Conservation (phyloP, 2,329 filamentous ascomycete genomes). For the Chalaropsis thielavioides region DNA sequence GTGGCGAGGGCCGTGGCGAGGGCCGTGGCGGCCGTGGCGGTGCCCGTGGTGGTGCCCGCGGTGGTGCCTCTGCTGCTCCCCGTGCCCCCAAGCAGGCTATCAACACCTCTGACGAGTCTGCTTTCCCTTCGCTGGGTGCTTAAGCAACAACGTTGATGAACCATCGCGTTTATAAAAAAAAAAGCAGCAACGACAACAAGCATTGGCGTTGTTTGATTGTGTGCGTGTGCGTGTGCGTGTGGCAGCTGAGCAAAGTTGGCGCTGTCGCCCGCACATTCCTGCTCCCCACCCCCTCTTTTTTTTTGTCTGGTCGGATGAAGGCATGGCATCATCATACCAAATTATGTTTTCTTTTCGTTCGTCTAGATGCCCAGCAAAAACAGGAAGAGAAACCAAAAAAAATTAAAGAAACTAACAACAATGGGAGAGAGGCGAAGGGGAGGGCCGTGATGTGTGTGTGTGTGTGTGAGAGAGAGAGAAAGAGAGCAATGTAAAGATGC, state of each 20-base stretch:
- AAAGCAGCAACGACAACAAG: neutral
- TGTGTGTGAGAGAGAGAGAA: neutral
- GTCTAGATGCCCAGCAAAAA: constrained; percentile 6
- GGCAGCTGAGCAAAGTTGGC: neutral
- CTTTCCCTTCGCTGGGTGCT: constrained; percentile 47
- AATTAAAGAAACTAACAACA: constrained; percentile 14
- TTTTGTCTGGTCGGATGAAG: neutral
- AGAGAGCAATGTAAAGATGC: neutral
- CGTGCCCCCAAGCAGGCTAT: constrained; percentile 24
- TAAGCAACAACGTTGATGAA: constrained; percentile 27
- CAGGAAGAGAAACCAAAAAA: constrained; percentile 16
- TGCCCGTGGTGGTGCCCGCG: constrained; percentile 26
- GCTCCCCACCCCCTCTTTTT: neutral
- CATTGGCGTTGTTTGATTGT: neutral
- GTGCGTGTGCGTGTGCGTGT: neutral
- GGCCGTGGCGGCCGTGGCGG: constrained; percentile 34
- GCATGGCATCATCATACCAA: neutral
- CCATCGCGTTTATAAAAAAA: neutral
- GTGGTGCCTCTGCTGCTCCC: constrained; percentile 24
- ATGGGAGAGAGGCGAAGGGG: neutral
- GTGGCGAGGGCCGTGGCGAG: constrained; percentile 34
- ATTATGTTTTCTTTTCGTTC: neutral
- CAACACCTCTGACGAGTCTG: constrained; percentile 43
- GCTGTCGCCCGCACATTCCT: neutral
- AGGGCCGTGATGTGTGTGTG: neutral